Percentiles rank a stretch among this genome's conserved stretches.
phyloP scores from a whole-genome alignment of 805 yeast genomes.

The Debaryomyces hansenii region DNA sequence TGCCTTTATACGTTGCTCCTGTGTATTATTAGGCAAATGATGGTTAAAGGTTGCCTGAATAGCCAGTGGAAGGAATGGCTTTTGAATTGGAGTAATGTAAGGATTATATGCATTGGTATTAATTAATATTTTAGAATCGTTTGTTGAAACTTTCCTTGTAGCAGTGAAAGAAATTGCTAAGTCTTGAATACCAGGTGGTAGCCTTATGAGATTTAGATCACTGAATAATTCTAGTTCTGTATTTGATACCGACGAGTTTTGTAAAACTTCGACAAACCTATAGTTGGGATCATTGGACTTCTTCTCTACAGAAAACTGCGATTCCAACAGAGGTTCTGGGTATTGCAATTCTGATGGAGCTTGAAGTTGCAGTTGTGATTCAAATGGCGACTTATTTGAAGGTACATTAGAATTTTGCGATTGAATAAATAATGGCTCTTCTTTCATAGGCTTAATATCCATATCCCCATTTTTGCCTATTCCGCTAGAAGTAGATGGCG shows the following conservation, averaged over 20 bases:
- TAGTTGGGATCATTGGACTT: slow-evolving; percentile 1
- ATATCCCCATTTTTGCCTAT: neutral
- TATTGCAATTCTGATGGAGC: no score
- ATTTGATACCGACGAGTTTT: slow-evolving; percentile 28
- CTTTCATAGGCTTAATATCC: neutral
- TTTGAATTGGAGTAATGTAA: slow-evolving; percentile 27
- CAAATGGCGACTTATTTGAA: neutral
- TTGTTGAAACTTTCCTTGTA: slow-evolving; percentile 21
- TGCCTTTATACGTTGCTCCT: slow-evolving; percentile 22
- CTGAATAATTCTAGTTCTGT: slow-evolving; percentile 35
- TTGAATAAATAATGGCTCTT: neutral
- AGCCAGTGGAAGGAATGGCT: slow-evolving; percentile 33
- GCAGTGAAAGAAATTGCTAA: slow-evolving; percentile 40
- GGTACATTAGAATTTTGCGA: neutral
- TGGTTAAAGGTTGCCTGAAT: slow-evolving; percentile 26
- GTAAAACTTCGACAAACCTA: slow-evolving; percentile 25
- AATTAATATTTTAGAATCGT: slow-evolving; percentile 23
- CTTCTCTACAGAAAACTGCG: neutral
- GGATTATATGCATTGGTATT: slow-evolving; percentile 21
- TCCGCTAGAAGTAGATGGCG: neutral
- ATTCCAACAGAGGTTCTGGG: neutral
- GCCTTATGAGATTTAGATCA: slow-evolving; percentile 29
- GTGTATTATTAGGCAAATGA: slow-evolving; percentile 26
- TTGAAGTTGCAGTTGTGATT: neutral
- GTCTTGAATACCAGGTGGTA: slow-evolving; percentile 46